Evolutionary conservation across 208 protist genomes (phyloP), one percentile per base, ranked within the genome.

Genomic region (Wallacemonas sp.): DNA sequence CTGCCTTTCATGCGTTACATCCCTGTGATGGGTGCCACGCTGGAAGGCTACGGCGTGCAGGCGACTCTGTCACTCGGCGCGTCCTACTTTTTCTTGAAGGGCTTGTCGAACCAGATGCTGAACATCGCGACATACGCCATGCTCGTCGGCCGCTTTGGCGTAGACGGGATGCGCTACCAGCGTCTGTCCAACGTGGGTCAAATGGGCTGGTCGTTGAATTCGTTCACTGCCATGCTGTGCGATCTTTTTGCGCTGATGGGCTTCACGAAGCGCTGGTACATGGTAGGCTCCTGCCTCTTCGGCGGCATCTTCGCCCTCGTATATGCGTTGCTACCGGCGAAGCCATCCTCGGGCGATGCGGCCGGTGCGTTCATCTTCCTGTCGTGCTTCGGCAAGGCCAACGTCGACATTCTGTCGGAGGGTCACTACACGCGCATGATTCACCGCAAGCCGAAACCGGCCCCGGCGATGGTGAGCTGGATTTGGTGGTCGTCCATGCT

Each of bases 131-230:
- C 71, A 33, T 75, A 64, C 52, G 66, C 69, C 19, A 76, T 81
- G 65, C 68, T 78, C 58, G 73, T 75, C 63, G 63, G 64, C 13
- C 41, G 66, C 36, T 73, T 78, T 57, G 46, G 34, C 27, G 67
- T 72, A 0, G 15, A 39, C 1, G 50, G 63, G 0, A 42, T 41
- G 19, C 39, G 37, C 24, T 82, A 78, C 44, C 71, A 88, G 71
- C 57, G 76, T 24, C 63, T 78, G 37, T 46, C 59, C n/a, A 46
- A 34, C 19, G 63, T 85, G 37, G 59, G 38, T 27, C 45, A 30
- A 19, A 76, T 85, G 67, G 74, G 66, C 37, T 85, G 78, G 70
- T 77, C 75, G 34, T 68, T 88, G 30, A 80, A 85, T 59, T 70
- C 71, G 5, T 33, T 82, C 26, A 61, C 67, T 24, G 75, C 68